A percentile compares a stretch with the other conserved stretches of the same genome.
Conservation (phyloP, 257 asterid genomes). For the Lycium ferocissimum region DNA sequence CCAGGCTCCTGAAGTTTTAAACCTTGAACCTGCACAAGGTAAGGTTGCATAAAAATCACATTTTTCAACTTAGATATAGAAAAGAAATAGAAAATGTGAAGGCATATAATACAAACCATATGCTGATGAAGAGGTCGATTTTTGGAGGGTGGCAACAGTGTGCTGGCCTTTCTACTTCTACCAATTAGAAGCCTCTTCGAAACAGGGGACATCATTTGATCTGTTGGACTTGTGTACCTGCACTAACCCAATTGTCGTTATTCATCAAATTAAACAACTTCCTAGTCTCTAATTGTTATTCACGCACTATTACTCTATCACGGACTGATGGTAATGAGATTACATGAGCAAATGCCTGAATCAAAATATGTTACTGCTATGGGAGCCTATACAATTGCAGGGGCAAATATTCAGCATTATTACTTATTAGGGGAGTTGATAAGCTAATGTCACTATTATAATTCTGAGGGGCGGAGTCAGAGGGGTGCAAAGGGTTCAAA, state of each 20-base stretch:
- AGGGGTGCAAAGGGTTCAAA: too few species aligned
- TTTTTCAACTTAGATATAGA: neutral
- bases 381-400: too few species aligned
- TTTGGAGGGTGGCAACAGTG: constrained; percentile 58
- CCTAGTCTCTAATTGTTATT: neutral
- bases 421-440: too few species aligned
- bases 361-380: neutral
- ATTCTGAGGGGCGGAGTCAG: too few species aligned
- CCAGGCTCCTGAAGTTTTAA: constrained; percentile 40
- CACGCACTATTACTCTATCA: neutral
- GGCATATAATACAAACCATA: neutral
- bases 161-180: constrained; percentile 49
- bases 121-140: constrained; percentile 35
- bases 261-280: neutral
- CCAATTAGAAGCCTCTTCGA: constrained; percentile 60
- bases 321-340: neutral
- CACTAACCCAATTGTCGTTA: neutral
- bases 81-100: neutral
- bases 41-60: neutral
- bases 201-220: constrained; percentile 74
- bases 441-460: too few species aligned
- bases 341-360: neutral
- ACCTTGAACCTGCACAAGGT: constrained; percentile 45
- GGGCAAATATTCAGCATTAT: too few species aligned
- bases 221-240: constrained; percentile 80